Evolutionary conservation across 805 yeast species (phyloP).

Genomic region (Candida nanaspora): DNA sequence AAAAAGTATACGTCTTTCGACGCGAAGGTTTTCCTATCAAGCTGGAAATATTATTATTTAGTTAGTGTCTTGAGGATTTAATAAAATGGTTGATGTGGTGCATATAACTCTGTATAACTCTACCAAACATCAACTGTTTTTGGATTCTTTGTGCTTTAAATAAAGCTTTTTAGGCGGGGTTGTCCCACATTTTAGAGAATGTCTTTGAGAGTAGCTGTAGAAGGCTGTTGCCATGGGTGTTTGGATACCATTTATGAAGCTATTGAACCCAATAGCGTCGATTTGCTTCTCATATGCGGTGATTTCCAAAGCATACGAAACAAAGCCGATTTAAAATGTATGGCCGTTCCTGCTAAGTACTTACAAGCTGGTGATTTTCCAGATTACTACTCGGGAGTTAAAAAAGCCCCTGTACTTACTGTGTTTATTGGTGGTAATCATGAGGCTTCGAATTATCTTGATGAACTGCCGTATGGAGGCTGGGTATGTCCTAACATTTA

Average conservation of each 20-base stretch:
- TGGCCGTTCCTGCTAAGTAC: conserved; percentile 78
- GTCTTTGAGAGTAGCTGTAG: conserved; percentile 48
- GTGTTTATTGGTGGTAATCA: conserved; percentile 93
- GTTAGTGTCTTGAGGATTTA: no score
- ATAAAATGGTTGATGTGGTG: no score
- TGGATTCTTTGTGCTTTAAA: no score
- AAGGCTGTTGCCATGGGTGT: conserved; percentile 90
- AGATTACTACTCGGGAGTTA: conserved; percentile 54
- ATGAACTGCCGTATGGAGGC: conserved; percentile 77
- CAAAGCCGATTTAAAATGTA: conserved; percentile 52
- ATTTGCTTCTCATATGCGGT: conserved; percentile 74
- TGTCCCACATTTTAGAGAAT: no score
- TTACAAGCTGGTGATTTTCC: conserved; percentile 72
- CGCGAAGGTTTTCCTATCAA: no score
- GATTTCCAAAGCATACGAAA: conserved; percentile 83
- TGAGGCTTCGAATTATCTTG: conserved; percentile 75
- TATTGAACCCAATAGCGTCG: conserved; percentile 27
- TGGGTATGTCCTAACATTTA: conserved; percentile 88
- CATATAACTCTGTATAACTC: no score
- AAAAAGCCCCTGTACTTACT: conserved; percentile 67
- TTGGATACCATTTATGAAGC: conserved; percentile 48
- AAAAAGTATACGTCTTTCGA: no score
- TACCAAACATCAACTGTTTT: no score
- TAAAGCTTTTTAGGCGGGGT: no score
- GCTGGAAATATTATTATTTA: no score